These are phyloP conservation scores for Chlorociboria aeruginascens DNA, from an alignment of 495 filamentous ascomycete genomes.

Conservation along the genomic window DNA sequence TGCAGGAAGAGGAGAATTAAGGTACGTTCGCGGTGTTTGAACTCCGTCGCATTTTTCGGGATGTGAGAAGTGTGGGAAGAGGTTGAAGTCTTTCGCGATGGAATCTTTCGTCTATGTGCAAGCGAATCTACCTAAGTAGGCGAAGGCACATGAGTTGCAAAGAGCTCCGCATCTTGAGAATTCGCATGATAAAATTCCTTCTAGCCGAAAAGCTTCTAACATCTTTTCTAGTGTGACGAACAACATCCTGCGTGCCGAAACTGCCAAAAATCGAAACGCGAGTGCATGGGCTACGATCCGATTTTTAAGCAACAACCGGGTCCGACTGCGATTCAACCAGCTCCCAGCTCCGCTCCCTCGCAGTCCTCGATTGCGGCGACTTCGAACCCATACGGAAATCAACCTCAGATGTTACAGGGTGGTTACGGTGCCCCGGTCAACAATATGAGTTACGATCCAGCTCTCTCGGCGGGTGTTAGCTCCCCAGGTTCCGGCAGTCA, in stretches of 20 bases:
- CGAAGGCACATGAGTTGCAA: constrained; percentile 35
- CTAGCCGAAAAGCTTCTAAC: constrained; percentile 1
- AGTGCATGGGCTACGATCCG: constrained; percentile 95
- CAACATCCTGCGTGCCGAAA: constrained; percentile 89
- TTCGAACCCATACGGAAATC: constrained; percentile 22
- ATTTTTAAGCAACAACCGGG: constrained; percentile 86
- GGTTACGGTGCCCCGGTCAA: constrained; percentile 23
- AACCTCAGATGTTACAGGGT: constrained; percentile 23
- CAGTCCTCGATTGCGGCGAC: constrained; percentile 18
- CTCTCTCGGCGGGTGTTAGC: constrained; percentile 26
- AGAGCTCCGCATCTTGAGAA: constrained; percentile 21
- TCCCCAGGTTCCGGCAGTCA: constrained; percentile 47
- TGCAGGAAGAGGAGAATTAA: constrained; percentile 97
- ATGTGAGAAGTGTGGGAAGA: constrained; percentile 1
- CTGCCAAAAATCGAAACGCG: constrained; percentile 95
- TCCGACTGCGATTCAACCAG: constrained; percentile 65
- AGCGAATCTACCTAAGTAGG: constrained; percentile 31
- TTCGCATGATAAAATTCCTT: not conserved
- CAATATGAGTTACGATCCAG: constrained; percentile 24
- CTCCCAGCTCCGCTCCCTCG: constrained; percentile 23
- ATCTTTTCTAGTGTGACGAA: constrained; percentile 76
- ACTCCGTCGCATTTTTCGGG: constrained; percentile 6
- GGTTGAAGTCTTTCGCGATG: constrained; percentile 21
- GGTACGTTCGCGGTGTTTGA: constrained; percentile 46
- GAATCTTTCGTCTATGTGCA: constrained; percentile 23